Evolutionary conservation across 345 rosid genomes (phyloP), one percentile per base, ranked within the genome.

Genomic region (Lepidium didymum): DNA sequence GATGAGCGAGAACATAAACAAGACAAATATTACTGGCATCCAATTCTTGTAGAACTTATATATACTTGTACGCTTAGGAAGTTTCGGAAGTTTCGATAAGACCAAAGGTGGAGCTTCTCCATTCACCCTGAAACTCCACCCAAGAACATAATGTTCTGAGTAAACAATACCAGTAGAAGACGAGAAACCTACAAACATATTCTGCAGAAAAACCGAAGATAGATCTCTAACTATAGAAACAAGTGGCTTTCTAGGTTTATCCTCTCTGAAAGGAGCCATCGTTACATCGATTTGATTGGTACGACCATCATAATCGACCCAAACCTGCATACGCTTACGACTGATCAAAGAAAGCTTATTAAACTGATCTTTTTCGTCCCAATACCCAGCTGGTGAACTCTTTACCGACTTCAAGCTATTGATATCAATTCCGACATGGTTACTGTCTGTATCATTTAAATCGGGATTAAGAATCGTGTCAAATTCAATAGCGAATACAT

Each of bases 261-360:
- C 31, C 1, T 56, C 2, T 3, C 13, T 12, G 63, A 15, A 65
- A 0, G 88, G 87, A 8, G 97, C 73, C 10, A 88, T 43, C 2
- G 90, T 82, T 23, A 87, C 87, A 42, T 79, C 77, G 42, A 88
- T 14, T 6, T 53, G 11, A 41, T 79, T 77, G 27, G 69, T 40
- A 37, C 5, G 34, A 0, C 85, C 82, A 68, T 90, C 87, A 65
- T 90, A 92, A 62, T 86, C 93, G 55, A 90, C 45, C 98, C 98
- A 92, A 55, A 81, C 87, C 57, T 82, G 86, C 69, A 84, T 80
- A 19, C 45, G 42, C 11, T 43, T 63, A 3, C 84, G 81, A 47
- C 79, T 76, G 27, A 75, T 78, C 68, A 88, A 82, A 53, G 38
- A 69, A 45, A 91, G 77, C 62, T 81, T 73, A 31, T 40, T 47